phyloP scores from a whole-genome alignment of 306 rosid genomes.

The Cucumis sativus region DNA sequence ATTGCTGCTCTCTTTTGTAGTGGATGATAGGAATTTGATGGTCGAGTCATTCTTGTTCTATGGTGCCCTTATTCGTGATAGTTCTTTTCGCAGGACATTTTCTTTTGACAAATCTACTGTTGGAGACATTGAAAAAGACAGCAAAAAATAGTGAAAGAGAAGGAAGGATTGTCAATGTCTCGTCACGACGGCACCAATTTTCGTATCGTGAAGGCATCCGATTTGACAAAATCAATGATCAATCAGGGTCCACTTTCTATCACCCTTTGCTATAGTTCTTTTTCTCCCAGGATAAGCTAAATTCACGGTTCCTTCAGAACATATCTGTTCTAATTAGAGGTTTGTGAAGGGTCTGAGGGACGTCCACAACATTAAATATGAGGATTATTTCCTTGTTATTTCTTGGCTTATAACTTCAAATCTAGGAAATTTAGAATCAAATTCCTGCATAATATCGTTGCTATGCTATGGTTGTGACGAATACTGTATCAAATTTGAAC shows the following conservation, averaged over 20 bases:
- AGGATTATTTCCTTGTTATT: neutral
- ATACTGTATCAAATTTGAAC: neutral
- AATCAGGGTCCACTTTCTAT: constrained; percentile 27
- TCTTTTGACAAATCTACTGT: constrained; percentile 64
- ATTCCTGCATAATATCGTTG: neutral
- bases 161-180: constrained; percentile 63
- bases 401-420: neutral
- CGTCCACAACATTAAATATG: neutral
- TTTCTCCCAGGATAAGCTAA: neutral
- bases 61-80: neutral
- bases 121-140: constrained; percentile 67
- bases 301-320: neutral
- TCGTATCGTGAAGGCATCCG: constrained; percentile 50
- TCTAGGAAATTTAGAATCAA: neutral
- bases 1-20: neutral
- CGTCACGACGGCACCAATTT: constrained; percentile 45
- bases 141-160: constrained; percentile 34
- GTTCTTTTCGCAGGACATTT: constrained; percentile 50
- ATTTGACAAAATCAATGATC: constrained; percentile 50
- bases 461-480: neutral
- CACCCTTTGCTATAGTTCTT: neutral
- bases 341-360: neutral
- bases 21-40: neutral
- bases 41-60: neutral
- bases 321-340: neutral